These are phyloP conservation scores for Sclerotinia borealis DNA, from an alignment of 2,329 filamentous ascomycete genomes.

Conservation along the genomic window DNA sequence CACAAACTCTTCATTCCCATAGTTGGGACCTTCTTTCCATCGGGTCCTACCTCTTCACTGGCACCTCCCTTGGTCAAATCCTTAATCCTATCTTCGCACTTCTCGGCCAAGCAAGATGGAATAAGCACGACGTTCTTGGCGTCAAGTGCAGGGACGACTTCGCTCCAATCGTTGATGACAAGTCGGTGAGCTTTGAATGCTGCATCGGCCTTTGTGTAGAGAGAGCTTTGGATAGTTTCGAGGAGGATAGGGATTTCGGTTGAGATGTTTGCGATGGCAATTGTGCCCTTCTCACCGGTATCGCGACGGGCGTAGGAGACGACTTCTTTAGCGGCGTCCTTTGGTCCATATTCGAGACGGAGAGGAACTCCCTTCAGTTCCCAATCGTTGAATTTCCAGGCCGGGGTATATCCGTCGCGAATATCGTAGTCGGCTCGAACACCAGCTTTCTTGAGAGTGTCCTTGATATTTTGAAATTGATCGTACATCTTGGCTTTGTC, in stretches of 20 bases:
- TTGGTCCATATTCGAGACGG: constrained; percentile 90
- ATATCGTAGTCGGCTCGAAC: constrained; percentile 76
- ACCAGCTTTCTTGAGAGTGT: constrained; percentile 63
- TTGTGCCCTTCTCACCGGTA: constrained; percentile 73
- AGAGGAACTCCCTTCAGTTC: constrained; percentile 94
- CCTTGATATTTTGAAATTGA: constrained; percentile 65
- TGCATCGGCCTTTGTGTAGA: constrained; percentile 67
- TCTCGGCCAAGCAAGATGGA: constrained; percentile 73
- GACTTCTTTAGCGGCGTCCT: constrained; percentile 80
- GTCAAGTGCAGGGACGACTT: constrained; percentile 86
- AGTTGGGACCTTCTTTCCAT: constrained; percentile 51
- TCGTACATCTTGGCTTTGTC: constrained; percentile 70
- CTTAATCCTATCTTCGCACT: constrained; percentile 94
- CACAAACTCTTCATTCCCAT: constrained; percentile 75
- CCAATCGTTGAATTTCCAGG: constrained; percentile 99
- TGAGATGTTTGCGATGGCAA: constrained; percentile 67
- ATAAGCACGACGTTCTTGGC: constrained; percentile 89
- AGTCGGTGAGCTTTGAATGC: constrained; percentile 77
- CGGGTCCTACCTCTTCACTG: constrained; percentile 41
- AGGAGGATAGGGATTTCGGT: constrained; percentile 74
- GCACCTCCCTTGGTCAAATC: constrained; percentile 77
- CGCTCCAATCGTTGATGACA: constrained; percentile 77
- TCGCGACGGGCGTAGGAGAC: constrained; percentile 86
- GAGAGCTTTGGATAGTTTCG: constrained; percentile 81
- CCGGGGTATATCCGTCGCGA: constrained; percentile 85